Base-by-base conservation (phyloP, 2,329 filamentous ascomycete species). In the Phaeomoniella chlamydospora region DNA sequence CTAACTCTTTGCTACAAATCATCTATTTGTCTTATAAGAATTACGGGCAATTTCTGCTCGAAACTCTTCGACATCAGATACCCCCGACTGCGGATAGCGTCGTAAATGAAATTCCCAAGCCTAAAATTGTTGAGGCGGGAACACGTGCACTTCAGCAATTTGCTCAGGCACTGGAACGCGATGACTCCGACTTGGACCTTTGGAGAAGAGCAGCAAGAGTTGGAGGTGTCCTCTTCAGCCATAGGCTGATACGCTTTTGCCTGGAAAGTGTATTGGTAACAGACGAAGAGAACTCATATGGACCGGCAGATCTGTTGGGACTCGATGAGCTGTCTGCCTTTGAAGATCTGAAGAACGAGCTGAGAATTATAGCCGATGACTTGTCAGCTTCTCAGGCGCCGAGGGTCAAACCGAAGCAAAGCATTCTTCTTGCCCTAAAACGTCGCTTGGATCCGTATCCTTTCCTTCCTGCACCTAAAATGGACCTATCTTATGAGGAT, bases 11-110 rank as follows among this genome's bases (percentile, higher is more conserved):
- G 6, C 79, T 84, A 0, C 87, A 94, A 51, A 86, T 92, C 9
- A 68, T 96, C 14, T 94, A 94, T 50, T 70, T 98, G 5, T 82
- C 88, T 1, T 85, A 92, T 65, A 98, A 96, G 57, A 98, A 96
- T 48, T 78, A 88, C 58, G 90, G 86, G 30, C 84, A 96, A 51
- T 94, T 93, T 51, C 65, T 80, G 39, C 65, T 98, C n/a, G 88
- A 98, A 53, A 64, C 61, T 39, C 72, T 80, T 45, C 76, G 67
- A 46, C 61, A 72, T 55, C 67, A 59, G 31, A 44, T 68, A 9
- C 46, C 48, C 18, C 43, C 40, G 14, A 15, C 37, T 14, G 26
- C 39, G 9, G 31, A 18, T 6, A 29, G 22, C n/a, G 15, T 43
- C 29, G 18, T 12, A 17, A 18, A 36, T 14, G 11, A n/a, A n/a